phyloP scores from a whole-genome alignment of 202 grass and related monocot species.

The Brachypodium distachyon region DNA sequence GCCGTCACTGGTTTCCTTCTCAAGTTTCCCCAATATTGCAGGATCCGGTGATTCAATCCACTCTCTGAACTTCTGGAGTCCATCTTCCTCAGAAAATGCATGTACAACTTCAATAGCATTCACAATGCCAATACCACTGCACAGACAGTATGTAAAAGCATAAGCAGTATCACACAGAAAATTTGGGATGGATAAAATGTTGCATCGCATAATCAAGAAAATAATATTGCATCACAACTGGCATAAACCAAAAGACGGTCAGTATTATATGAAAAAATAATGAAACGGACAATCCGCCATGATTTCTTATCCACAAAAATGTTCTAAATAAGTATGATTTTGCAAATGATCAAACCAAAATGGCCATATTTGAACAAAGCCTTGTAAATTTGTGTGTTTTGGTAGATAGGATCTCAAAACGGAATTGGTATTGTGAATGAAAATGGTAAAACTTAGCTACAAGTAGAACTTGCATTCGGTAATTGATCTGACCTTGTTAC shows the following conservation, averaged over 20 bases:
- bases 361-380: neutral
- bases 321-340: neutral
- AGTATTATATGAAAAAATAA: neutral
- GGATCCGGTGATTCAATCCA: conserved; percentile 98
- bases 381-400: conserved; percentile 7
- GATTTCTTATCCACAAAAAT: conserved; percentile 5
- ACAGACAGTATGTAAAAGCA: conserved; percentile 13
- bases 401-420: neutral
- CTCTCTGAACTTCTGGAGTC: conserved; percentile 78
- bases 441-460: neutral
- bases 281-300: neutral
- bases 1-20: conserved; percentile 29
- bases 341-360: neutral
- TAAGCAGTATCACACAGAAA: conserved; percentile 12
- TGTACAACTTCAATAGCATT: conserved; percentile 97
- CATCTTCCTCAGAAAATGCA: conserved; percentile 97
- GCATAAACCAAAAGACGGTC: neutral
- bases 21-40: conserved; percentile 64
- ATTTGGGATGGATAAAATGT: neutral
- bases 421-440: neutral
- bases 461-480: neutral
- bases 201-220: too few species aligned
- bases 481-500: neutral
- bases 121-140: conserved; percentile 96
- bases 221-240: too few species aligned